Evolutionary conservation across 192 early-diverging fungal species (phyloP).

Genomic region (Umbelopsis sp.): DNA sequence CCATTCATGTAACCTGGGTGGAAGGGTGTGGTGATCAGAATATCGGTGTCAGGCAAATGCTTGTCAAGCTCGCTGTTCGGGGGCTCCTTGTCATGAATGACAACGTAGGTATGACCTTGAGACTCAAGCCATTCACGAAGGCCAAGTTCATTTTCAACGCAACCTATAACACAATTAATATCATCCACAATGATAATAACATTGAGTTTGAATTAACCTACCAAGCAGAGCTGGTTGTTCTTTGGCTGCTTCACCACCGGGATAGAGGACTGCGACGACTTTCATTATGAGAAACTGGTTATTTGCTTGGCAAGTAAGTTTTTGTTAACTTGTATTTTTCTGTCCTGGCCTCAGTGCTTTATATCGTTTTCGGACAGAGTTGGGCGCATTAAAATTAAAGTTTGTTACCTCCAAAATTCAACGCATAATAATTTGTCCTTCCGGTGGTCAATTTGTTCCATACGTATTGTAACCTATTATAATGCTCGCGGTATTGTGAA

Average conservation of each 20-base stretch:
- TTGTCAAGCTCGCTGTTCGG: conserved; percentile 24
- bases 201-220: not conserved
- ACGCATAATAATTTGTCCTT: not conserved
- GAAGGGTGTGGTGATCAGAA: conserved; percentile 27
- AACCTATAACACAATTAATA: not conserved
- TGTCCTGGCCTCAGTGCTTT: not conserved
- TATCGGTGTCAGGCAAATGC: conserved; percentile 25
- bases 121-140: conserved; percentile 17
- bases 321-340: not conserved
- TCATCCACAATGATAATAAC: not conserved
- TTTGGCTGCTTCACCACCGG: conserved; percentile 6
- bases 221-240: conserved; percentile 1
- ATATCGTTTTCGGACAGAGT: not conserved
- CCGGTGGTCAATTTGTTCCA: not conserved
- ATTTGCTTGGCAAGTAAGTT: not conserved
- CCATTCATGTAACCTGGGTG: conserved; percentile 25
- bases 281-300: conserved; percentile 4
- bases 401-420: not conserved
- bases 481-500: no score
- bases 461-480: no score
- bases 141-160: conserved; percentile 13
- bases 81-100: conserved; percentile 11
- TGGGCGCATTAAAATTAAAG: not conserved
- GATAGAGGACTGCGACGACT: conserved; percentile 8
- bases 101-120: not conserved